These are phyloP conservation scores for Pyricularia sp. DNA, from an alignment of 2,329 filamentous ascomycete genomes.

Conservation along the genomic window DNA sequence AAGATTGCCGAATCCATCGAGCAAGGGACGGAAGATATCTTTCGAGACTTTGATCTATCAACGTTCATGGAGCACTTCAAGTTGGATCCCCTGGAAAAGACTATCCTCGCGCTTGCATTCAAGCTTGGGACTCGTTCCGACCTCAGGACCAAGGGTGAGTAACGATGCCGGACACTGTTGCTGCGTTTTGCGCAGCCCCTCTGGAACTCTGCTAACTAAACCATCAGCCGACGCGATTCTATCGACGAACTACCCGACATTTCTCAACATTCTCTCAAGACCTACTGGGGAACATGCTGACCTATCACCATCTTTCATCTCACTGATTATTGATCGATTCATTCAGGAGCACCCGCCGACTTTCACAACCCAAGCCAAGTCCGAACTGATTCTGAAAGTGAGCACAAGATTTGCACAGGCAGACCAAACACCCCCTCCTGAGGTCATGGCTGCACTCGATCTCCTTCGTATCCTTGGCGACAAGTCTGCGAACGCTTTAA, in stretches of 20 bases:
- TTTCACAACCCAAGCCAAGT: conserved; percentile 63
- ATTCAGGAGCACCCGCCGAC: conserved; percentile 76
- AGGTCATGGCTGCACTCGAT: conserved; percentile 58
- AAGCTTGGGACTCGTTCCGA: conserved; percentile 70
- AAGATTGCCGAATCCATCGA: conserved; percentile 93
- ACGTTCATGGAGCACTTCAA: conserved; percentile 95
- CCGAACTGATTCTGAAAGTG: conserved; percentile 54
- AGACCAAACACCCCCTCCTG: conserved; percentile 53
- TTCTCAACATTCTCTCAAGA: conserved; percentile 63
- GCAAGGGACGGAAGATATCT: conserved; percentile 79
- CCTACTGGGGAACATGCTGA: conserved; percentile 53
- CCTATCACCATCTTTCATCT: conserved; percentile 56
- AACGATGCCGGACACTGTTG: neutral
- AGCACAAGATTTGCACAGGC: conserved; percentile 54
- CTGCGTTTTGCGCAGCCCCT: neutral
- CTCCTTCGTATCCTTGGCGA: conserved; percentile 53
- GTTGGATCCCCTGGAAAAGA: conserved; percentile 77
- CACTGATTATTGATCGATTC: conserved; percentile 71
- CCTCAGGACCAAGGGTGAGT: conserved; percentile 75
- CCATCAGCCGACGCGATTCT: conserved; percentile 73
- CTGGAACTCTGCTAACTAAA: conserved; percentile 11
- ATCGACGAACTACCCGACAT: conserved; percentile 62
- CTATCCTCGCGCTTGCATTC: conserved; percentile 76
- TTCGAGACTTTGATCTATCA: conserved; percentile 90
- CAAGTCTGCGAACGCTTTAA: conserved; percentile 41